Conservation (phyloP, 148 eudicot species). For the Fagopyrum homotropicum region DNA sequence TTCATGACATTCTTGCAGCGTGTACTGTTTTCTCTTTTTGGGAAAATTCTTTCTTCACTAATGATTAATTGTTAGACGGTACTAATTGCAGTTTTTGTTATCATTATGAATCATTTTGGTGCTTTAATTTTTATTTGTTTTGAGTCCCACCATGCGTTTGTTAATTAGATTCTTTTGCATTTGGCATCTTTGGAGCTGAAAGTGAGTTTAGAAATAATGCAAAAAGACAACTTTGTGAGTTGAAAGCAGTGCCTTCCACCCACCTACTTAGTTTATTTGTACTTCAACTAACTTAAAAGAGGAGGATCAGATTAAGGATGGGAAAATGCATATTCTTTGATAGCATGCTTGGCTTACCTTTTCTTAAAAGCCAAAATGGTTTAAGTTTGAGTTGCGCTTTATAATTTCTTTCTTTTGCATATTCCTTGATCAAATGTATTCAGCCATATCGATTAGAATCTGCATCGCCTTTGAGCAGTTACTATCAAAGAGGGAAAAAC, state of each 20-base stretch:
- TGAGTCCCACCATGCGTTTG: slow-evolving; percentile 2
- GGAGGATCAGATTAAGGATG: slow-evolving; percentile 3
- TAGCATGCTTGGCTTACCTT: neutral
- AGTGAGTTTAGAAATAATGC: neutral
- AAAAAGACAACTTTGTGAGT: neutral
- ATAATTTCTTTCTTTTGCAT: neutral
- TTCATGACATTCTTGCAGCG: neutral
- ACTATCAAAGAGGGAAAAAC: neutral
- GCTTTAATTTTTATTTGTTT: neutral
- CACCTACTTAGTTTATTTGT: slow-evolving; percentile 6
- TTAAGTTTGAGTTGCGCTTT: neutral
- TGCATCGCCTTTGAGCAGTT: neutral
- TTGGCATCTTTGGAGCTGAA: slow-evolving; percentile 9
- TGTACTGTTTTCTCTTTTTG: slow-evolving; percentile 6
- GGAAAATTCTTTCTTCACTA: neutral
- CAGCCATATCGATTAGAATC: neutral
- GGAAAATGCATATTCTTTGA: no score
- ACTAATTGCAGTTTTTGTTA: neutral
- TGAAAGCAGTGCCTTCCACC: slow-evolving; percentile 4
- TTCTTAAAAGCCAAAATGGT: neutral
- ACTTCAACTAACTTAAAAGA: neutral
- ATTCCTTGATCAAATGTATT: neutral
- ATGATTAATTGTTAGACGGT: neutral
- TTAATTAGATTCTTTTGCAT: neutral
- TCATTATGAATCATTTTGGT: neutral